Conservation (phyloP, 176 grass and related monocot species). For the Oryza glaberrima region DNA sequence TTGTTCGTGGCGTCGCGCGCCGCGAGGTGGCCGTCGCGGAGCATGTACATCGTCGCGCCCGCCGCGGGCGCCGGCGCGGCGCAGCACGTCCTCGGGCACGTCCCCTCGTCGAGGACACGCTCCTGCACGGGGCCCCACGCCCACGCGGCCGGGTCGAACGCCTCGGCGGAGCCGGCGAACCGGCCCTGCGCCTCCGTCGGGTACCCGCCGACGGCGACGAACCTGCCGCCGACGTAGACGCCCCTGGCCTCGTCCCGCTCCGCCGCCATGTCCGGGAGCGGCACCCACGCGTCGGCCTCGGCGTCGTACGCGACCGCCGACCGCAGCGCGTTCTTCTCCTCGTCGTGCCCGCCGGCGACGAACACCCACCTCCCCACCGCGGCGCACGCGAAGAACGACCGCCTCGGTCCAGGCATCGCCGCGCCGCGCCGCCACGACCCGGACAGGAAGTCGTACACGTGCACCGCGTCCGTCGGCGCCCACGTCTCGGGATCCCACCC, state of each 20-base stretch:
- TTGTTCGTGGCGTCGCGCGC: conserved; percentile 24
- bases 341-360: conserved; percentile 74
- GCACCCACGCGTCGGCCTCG: conserved; percentile 53
- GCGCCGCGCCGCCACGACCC: conserved; percentile 48
- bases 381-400: conserved; percentile 77
- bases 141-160: conserved; percentile 50
- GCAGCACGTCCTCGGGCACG: conserved; percentile 57
- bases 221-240: conserved; percentile 38
- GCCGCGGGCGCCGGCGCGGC: conserved; percentile 9
- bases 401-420: conserved; percentile 31
- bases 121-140: conserved; percentile 54
- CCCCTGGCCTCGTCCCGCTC: conserved; percentile 72
- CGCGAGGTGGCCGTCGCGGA: conserved; percentile 31
- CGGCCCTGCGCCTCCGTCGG: conserved; percentile 70
- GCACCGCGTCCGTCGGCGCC: conserved; percentile 57
- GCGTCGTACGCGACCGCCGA: conserved; percentile 61
- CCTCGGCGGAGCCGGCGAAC: conserved; percentile 54
- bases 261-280: conserved; percentile 72
- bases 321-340: conserved; percentile 81
- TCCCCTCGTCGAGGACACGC: conserved; percentile 48
- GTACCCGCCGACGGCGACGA: conserved; percentile 67
- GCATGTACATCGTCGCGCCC: conserved; percentile 49
- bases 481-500: conserved; percentile 75
- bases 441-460: conserved; percentile 68
- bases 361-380: conserved; percentile 42